Base-by-base conservation (phyloP, 2,329 filamentous ascomycete genomes). In the Monosporascus sp. region DNA sequence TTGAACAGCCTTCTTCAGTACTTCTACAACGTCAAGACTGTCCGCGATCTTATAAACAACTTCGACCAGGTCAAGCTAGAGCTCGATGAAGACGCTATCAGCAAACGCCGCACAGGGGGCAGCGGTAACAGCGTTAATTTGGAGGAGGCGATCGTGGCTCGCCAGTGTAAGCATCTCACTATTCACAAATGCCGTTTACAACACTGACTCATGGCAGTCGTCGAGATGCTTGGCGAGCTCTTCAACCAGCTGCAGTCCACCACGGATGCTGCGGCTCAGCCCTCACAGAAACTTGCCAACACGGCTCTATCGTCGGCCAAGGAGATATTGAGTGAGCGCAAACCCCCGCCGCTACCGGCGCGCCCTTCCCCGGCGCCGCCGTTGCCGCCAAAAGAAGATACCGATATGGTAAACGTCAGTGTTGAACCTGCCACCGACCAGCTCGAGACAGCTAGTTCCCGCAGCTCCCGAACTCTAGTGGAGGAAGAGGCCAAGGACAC, bases 1-100 rank as follows among this genome's bases (percentile, higher is more conserved):
- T 79, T 99, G 51, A 99, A 99, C 74, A 97, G 93, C 71, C 81
- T 99, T 48, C 77, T 99, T 9, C 94, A 99, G 63, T 97, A 96
- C 66, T 88, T 97, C 60, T 97, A 96, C 68, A 95, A 92, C 0
- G 83, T 97, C 51, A 86, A 85, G 56, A 85, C 89, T 2, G 77
- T 97, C 31, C 83, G 93, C 48, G 81, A 94, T 5, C 81, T 97
- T 58, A 85, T 97, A 3, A 76, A 95, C 53, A 77, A 90, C 48
- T 90, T 89, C 59, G 84, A 93, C 25, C 70, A 83, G 5, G 82
- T 86, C 62, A 82, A 86, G 58, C 82, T 94, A 64, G 81, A 86
- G 3, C 70, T 89, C 5, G 81, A 80, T 8, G 83, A 85, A 42
- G 79, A 83, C 53, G 80, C 75, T 25, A 75, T 94, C 42, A 74